Percentiles rank a stretch among this genome's conserved stretches.
Conservation (phyloP, 495 filamentous ascomycete species). For the Aspergillus diversus region DNA sequence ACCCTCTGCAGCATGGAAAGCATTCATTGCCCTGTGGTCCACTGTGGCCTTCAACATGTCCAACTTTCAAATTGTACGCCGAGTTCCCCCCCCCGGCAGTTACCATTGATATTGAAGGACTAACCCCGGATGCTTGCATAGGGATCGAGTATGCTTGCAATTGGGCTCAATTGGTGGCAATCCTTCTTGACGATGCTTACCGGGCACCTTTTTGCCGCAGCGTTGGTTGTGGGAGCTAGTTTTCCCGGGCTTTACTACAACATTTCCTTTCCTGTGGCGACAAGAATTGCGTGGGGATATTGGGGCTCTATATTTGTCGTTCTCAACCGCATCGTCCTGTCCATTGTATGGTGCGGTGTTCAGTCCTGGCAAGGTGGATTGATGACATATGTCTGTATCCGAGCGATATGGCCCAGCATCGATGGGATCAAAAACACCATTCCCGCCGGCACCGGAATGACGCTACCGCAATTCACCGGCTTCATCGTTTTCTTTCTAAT, state of each 20-base stretch:
- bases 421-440: constrained; percentile 8
- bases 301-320: constrained; percentile 8
- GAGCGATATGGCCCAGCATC: background rate
- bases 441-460: constrained; percentile 1
- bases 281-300: background rate
- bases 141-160: background rate
- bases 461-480: background rate
- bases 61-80: background rate
- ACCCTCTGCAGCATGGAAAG: background rate
- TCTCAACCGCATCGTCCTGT: constrained; percentile 5
- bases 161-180: background rate
- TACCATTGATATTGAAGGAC: background rate
- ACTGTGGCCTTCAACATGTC: background rate
- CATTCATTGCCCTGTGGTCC: background rate
- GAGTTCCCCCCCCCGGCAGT: background rate
- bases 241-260: background rate
- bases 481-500: constrained; percentile 6
- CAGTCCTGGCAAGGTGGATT: constrained; percentile 6
- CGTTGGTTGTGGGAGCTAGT: background rate
- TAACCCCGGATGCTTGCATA: background rate
- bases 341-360: constrained; percentile 4
- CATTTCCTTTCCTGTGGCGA: constrained; percentile 1
- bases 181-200: background rate
- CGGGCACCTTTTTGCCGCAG: background rate
- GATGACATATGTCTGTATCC: constrained; percentile 1